Conservation (phyloP, 2,329 filamentous ascomycete genomes). For the Cladosporium cucumerinum region DNA sequence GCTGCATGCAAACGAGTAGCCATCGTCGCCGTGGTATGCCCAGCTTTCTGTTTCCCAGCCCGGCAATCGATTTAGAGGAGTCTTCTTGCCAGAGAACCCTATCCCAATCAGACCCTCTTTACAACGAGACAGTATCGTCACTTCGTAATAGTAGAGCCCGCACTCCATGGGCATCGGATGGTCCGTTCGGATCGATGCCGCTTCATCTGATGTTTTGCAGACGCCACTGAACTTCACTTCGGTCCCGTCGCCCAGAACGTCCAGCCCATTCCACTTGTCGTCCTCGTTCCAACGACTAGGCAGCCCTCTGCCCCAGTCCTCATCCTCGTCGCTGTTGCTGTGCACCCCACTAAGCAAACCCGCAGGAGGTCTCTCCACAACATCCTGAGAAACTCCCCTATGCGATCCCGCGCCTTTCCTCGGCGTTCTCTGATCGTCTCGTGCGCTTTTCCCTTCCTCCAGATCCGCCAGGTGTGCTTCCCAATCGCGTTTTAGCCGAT, state of each 20-base stretch:
- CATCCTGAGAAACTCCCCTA: slow-evolving; percentile 75
- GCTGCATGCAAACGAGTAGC: slow-evolving; percentile 59
- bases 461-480: slow-evolving; percentile 53
- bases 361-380: slow-evolving; percentile 69
- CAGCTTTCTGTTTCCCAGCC: slow-evolving; percentile 65
- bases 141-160: slow-evolving; percentile 92
- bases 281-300: slow-evolving; percentile 78
- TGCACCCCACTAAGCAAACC: slow-evolving; percentile 5
- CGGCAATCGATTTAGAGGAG: slow-evolving; percentile 58
- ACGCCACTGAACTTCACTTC: slow-evolving; percentile 63
- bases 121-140: slow-evolving; percentile 62
- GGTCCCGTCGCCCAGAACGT: slow-evolving; percentile 69
- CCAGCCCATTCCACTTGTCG: slow-evolving; percentile 71
- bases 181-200: slow-evolving; percentile 77
- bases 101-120: slow-evolving; percentile 60
- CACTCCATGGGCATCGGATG: slow-evolving; percentile 83
- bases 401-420: slow-evolving; percentile 42
- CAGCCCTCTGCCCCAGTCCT: slow-evolving; percentile 55
- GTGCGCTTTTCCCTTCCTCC: slow-evolving; percentile 20
- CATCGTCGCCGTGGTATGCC: slow-evolving; percentile 66
- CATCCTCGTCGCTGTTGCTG: neutral
- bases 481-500: slow-evolving; percentile 57
- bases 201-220: slow-evolving; percentile 65
- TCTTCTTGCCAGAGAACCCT: slow-evolving; percentile 59
- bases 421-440: neutral